These are phyloP conservation scores for Mycena pura DNA, from an alignment of 768 basidiomycete genomes.

Conservation along the genomic window DNA sequence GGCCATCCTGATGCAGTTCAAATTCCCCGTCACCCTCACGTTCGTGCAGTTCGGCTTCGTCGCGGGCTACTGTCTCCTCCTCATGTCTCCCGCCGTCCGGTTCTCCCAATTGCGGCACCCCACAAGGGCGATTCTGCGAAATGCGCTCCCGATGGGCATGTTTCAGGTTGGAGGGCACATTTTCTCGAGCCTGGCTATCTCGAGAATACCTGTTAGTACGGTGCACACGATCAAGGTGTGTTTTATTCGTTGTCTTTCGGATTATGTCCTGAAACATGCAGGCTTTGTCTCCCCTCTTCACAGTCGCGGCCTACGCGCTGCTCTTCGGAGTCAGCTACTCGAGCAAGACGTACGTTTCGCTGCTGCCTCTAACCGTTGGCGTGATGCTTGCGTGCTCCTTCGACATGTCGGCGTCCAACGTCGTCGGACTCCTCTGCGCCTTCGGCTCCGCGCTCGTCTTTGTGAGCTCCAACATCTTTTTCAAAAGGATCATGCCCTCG, in stretches of 20 bases:
- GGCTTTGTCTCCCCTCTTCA: slow-evolving; percentile 97
- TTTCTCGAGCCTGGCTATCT: slow-evolving; percentile 97
- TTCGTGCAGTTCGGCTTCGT: slow-evolving; percentile 98
- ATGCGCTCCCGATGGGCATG: slow-evolving; percentile 92
- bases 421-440: slow-evolving; percentile 88
- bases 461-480: slow-evolving; percentile 98
- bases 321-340: slow-evolving; percentile 96
- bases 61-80: slow-evolving; percentile 81
- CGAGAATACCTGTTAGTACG: slow-evolving; percentile 94
- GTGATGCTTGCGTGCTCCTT: slow-evolving; percentile 98
- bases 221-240: slow-evolving; percentile 98
- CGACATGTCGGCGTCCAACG: slow-evolving; percentile 87
- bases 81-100: slow-evolving; percentile 77
- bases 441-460: slow-evolving; percentile 97
- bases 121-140: slow-evolving; percentile 72
- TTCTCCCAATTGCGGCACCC: slow-evolving; percentile 76
- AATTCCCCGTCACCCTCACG: slow-evolving; percentile 95
- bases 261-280: slow-evolving; percentile 37
- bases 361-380: slow-evolving; percentile 93
- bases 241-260: slow-evolving; percentile 12
- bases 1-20: slow-evolving; percentile 89
- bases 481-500: slow-evolving; percentile 96
- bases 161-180: slow-evolving; percentile 99
- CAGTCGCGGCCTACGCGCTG: slow-evolving; percentile 93
- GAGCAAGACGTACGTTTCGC: slow-evolving; percentile 86